Base-by-base conservation (phyloP, 1,139 yeast species). In the Groenewaldozyma sp. region DNA sequence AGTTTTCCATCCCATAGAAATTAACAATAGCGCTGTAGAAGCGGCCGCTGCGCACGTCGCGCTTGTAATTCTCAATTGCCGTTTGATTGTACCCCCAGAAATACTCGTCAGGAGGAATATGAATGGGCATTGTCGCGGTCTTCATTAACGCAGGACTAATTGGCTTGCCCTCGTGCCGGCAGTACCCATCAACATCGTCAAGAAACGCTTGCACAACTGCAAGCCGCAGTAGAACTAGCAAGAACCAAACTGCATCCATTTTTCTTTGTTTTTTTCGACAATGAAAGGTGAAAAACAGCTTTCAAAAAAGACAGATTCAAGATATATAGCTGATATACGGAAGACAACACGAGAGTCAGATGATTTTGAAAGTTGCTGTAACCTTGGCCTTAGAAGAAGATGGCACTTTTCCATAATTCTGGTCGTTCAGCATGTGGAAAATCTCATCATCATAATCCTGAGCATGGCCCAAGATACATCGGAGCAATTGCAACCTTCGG, bases 51-150 rank as follows among this genome's bases (percentile, higher is more conserved):
- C 22, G 22, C 9, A 29, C 33, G 13, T 29, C 33, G 13, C 18
- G 33, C 33, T 29, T 14, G 33, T 29, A 29, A 7, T 16, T 10
- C 11, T 29, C 33, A 7, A 29, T 21, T 16, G 33, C 33, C 6
- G 33, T 29, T 29, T 29, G 33, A 29, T 29, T 29, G 22, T 16
- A 29, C 22, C 33, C 33, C 33, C 33, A 29, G 33, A 29, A 29
- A 29, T 29, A 29, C 33, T 29, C 33, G 18, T 29, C 33, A 16
- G 33, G 21, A 6, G 33, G 33, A 14, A 29, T 29, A 29, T 29
- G 33, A 18, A 29, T 21, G 6, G 33, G 33, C 33, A 29, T 29
- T 14, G 33, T 29, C 7, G 33, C 33, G 7, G 33, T 16, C 17
- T 29, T 29, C 6, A 29, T 7, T n/a, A 29, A 18, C 9, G 33